Evolutionary conservation across 2,329 filamentous ascomycete genomes (phyloP), one percentile per base, ranked within the genome.

Genomic region (Arthrobotrys conoides): DNA sequence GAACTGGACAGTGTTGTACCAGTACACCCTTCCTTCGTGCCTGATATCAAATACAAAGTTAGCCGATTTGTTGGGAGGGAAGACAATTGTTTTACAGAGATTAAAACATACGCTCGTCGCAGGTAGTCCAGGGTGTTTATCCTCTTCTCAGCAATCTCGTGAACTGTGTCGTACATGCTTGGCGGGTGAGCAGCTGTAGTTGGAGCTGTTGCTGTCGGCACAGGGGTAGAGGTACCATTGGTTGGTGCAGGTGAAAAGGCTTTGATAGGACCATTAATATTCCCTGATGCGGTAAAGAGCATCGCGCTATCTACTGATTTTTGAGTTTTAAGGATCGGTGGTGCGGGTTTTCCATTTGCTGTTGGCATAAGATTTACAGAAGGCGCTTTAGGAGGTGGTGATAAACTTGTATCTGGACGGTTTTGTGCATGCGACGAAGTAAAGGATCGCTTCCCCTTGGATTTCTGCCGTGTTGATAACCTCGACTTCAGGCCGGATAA

Each of bases 1-100:
- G 85, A 97, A 97, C 83, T 97, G 92, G 78, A 97, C 90, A 0
- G 96, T 97, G 85, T 97, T 97, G 87, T 98, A 97, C 94, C 96
- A 98, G 86, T 97, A 98, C 49, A 97, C 91, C 75, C 93, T 91
- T 78, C 95, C 94, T 85, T 97, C 94, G 83, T 99, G 94, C 30
- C 93, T 97, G 83, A 49, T 53, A 57, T 44, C 36, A 49, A 67
- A 67, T 51, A 51, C 20, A 51, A 61, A n/a, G 44, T 65, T 65
- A 65, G 61, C 16, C 16, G 46, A 12, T 65, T 53, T 41, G 53
- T 55, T 64, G 20, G 8, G 59, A 16, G 36, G 30, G 46, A 48
- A 30, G 33, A 59, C 36, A 53, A 44, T 46, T 24, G 20, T 38
- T 14, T 1, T 14, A 20, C 38, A 55, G 48, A 57, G n/a, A 64